A percentile compares a stretch with the other conserved stretches of the same genome.
Conservation (phyloP, 192 early-diverging fungal genomes). For the Mortierella hygrophila region DNA sequence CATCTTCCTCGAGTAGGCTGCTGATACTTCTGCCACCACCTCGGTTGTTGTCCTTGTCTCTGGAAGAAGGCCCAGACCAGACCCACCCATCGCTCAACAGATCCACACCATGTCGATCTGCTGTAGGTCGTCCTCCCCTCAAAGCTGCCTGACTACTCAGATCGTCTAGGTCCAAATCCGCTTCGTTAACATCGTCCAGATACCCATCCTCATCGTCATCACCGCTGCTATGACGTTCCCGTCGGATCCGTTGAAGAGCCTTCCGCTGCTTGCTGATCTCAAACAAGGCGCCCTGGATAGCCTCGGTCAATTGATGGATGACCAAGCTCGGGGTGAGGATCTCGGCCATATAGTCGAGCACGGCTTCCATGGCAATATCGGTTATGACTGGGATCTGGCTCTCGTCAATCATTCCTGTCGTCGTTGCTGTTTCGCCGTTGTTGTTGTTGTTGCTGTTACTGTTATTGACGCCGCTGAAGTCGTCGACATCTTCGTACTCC, state of each 20-base stretch:
- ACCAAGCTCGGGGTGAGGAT: slow-evolving; percentile 31
- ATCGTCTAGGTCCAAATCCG: slow-evolving; percentile 1
- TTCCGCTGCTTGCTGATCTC: slow-evolving; percentile 14
- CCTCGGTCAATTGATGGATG: slow-evolving; percentile 38
- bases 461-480: background rate
- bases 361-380: slow-evolving; percentile 37
- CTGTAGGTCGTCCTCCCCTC: background rate
- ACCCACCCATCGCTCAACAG: slow-evolving; percentile 37
- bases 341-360: slow-evolving; percentile 35
- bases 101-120: slow-evolving; percentile 7
- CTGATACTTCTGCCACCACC: background rate
- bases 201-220: background rate
- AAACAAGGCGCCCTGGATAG: slow-evolving; percentile 23
- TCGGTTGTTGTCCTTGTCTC: background rate
- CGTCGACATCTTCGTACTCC: slow-evolving; percentile 2
- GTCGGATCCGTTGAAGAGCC: background rate
- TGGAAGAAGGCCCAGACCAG: slow-evolving; percentile 1
- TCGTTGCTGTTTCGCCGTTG: background rate
- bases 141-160: slow-evolving; percentile 16
- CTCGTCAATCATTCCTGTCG: slow-evolving; percentile 18
- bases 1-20: background rate
- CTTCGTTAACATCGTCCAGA: background rate
- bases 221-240: background rate
- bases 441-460: background rate
- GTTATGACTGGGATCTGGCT: slow-evolving; percentile 33